phyloP scores from a whole-genome alignment of 1,284 basidiomycete genomes.

The Puccinia coronata region DNA sequence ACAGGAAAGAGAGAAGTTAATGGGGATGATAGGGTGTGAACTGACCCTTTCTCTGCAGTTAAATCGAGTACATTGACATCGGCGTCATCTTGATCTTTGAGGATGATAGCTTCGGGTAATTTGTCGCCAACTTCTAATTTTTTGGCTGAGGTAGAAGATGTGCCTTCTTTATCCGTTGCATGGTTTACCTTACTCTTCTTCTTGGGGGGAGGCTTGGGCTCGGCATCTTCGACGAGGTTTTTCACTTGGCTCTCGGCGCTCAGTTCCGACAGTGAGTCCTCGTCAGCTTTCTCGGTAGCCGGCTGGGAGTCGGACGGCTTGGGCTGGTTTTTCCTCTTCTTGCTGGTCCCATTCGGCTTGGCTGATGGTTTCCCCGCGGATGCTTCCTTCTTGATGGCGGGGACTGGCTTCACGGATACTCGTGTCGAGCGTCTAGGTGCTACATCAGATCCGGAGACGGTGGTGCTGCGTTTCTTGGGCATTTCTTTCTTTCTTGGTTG shows the following conservation, averaged over 20 bases:
- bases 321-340: background rate
- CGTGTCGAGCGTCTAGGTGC: slow-evolving; percentile 21
- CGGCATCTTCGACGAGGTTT: background rate
- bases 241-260: slow-evolving; percentile 16
- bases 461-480: slow-evolving; percentile 6
- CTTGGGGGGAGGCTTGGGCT: background rate
- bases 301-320: background rate
- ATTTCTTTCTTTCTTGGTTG: too few relatives aligned
- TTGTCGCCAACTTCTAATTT: slow-evolving; percentile 7
- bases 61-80: slow-evolving; percentile 10
- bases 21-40: background rate
- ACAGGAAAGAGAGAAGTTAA: background rate
- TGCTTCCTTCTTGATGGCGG: background rate
- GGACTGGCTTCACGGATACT: background rate
- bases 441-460: background rate
- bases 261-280: slow-evolving; percentile 21
- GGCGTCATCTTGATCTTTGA: background rate
- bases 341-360: slow-evolving; percentile 11
- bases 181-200: slow-evolving; percentile 2
- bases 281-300: background rate
- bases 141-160: background rate
- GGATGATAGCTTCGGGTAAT: background rate
- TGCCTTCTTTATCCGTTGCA: background rate
- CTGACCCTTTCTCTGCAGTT: slow-evolving; percentile 12
- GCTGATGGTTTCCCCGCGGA: background rate